Base-by-base conservation (phyloP, 441 rosid species). In the Jatropha multifida region DNA sequence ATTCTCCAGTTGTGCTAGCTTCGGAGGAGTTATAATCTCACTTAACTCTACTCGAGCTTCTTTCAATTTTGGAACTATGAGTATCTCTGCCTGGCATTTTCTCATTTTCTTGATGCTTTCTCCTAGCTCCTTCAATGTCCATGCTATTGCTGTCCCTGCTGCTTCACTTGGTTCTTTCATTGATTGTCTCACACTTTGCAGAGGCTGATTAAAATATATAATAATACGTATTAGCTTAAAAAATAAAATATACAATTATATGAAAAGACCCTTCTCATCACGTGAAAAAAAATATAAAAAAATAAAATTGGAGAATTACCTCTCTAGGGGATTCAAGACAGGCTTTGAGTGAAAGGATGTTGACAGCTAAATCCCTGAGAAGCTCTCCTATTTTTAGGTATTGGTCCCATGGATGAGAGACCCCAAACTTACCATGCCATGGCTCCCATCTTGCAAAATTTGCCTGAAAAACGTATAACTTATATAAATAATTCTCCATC, bases 371-470 rank as follows among this genome's bases (percentile, higher is more conserved):
- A 49, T 86, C 96, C n/a, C 87, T 74, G 26, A 91, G 87, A 64
- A 70, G 64, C 41, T 86, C 90, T 68, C 88, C 90, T 49, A 86
- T 83, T 52, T 81, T 42, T 14, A 86, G 78, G 81, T 89, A 90
- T 59, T 85, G 85, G 48, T 75, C 60, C 94, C 92, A 90, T 1
- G 92, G 92, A 49, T 88, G 81, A 62, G 79, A 79, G 32, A 85
- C 74, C 44, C 92, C 89, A 68, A 90, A 90, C 72, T 79, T 86
- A 7, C 92, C 88, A 64, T 90, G 94, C 90, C 91, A 85, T 15
- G 94, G 94, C 80, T 89, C 96, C 96, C 96, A 91, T 82, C 81
- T 89, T 4, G 96, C 96, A 74, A 89, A 89, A 78, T 80, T 84
- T 61, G 78, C 87, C 95, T 90, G 81, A 59, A 60, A 72, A 9